Conservation (phyloP, 495 filamentous ascomycete species). For the Podospora comata region DNA sequence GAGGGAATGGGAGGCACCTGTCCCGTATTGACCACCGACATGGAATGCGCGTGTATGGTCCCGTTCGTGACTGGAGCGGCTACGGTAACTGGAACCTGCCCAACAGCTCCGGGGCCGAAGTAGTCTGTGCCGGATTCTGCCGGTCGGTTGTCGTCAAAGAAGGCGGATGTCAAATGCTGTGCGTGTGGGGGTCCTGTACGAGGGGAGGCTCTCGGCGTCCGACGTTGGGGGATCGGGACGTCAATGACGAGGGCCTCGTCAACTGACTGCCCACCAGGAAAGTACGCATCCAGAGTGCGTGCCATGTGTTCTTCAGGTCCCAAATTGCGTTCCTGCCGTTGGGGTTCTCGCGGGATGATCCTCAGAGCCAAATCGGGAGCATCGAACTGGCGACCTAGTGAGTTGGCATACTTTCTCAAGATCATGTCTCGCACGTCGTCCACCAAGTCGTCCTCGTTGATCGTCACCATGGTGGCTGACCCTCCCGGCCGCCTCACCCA, state of each 20-base stretch:
- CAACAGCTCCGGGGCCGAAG: constrained; percentile 78
- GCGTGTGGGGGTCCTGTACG: constrained; percentile 47
- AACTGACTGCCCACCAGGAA: constrained; percentile 80
- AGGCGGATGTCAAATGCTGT: constrained; percentile 43
- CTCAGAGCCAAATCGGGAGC: constrained; percentile 81
- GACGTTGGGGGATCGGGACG: constrained; percentile 59
- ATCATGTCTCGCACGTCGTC: constrained; percentile 94
- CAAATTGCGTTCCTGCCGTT: constrained; percentile 67
- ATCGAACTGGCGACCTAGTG: constrained; percentile 82
- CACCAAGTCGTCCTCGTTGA: constrained; percentile 84
- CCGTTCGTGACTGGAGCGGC: constrained; percentile 30
- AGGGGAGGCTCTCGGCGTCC: constrained; percentile 83
- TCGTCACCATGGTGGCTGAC: constrained; percentile 82
- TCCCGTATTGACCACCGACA: constrained; percentile 75
- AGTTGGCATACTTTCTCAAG: constrained; percentile 88
- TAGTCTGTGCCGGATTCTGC: constrained; percentile 77
- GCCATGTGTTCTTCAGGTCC: constrained; percentile 84
- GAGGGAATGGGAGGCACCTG: constrained; percentile 81
- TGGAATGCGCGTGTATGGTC: constrained; percentile 51
- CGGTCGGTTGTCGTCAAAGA: constrained; percentile 63
- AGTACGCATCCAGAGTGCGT: constrained; percentile 77
- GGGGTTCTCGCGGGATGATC: constrained; percentile 84
- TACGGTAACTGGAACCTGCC: constrained; percentile 41
- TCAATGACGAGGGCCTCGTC: constrained; percentile 93
- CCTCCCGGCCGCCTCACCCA: constrained; percentile 87